Conservation (phyloP, 768 basidiomycete genomes). For the Tulasnella sp. region DNA sequence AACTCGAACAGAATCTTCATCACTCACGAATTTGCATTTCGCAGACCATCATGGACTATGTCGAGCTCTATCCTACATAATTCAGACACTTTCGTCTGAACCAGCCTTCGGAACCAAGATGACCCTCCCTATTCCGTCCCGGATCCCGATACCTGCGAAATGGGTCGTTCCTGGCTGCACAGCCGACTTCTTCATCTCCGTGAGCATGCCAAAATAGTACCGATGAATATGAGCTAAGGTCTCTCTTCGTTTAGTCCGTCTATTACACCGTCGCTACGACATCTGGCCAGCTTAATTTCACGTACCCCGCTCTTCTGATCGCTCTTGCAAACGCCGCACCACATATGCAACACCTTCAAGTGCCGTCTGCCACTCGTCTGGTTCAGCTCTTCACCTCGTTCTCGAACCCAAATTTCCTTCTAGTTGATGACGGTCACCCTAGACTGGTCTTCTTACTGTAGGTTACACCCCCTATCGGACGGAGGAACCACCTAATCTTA, state of each 20-base stretch:
- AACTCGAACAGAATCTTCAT: not conserved
- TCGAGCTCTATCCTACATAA: slow-evolving; percentile 78
- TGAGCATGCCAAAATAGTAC: slow-evolving; percentile 27
- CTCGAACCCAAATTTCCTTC: slow-evolving; percentile 74
- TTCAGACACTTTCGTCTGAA: slow-evolving; percentile 86
- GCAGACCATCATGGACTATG: slow-evolving; percentile 86
- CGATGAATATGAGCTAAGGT: not conserved
- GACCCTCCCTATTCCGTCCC: slow-evolving; percentile 40
- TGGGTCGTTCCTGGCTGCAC: slow-evolving; percentile 63
- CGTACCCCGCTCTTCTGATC: slow-evolving; percentile 90
- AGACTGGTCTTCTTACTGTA: slow-evolving; percentile 85
- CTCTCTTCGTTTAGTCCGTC: slow-evolving; percentile 46
- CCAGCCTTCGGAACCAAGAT: slow-evolving; percentile 62
- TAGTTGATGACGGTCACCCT: slow-evolving; percentile 93
- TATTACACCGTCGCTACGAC: slow-evolving; percentile 86
- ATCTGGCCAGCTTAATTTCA: slow-evolving; percentile 62
- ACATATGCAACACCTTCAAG: slow-evolving; percentile 67
- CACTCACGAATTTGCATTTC: slow-evolving; percentile 12
- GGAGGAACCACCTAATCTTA: not conserved
- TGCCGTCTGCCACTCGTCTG: slow-evolving; percentile 71
- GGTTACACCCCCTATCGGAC: slow-evolving; percentile 19
- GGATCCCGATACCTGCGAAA: slow-evolving; percentile 57
- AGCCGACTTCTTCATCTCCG: slow-evolving; percentile 82
- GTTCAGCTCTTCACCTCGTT: slow-evolving; percentile 87
- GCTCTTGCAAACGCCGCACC: slow-evolving; percentile 82